Percentiles rank a stretch among this genome's conserved stretches.
phyloP scores from a whole-genome alignment of 2,329 filamentous ascomycete genomes.

The Dactylellina parvicollis region DNA sequence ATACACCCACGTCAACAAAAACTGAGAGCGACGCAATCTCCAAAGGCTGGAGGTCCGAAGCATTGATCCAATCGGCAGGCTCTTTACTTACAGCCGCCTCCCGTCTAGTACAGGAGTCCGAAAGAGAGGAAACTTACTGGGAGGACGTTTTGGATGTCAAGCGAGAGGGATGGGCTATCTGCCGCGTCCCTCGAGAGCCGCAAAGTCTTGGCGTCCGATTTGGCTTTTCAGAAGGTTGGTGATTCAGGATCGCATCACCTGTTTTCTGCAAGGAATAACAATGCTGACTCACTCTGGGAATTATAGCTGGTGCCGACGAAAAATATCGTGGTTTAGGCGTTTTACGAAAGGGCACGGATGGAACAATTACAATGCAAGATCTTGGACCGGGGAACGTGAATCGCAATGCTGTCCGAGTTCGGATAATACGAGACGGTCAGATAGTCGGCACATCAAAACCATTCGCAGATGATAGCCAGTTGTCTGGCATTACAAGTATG shows the following conservation, averaged over 20 bases:
- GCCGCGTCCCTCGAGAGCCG: conserved; percentile 76
- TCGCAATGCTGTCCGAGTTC: conserved; percentile 72
- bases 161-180: conserved; percentile 86
- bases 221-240: conserved; percentile 79
- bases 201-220: conserved; percentile 85
- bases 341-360: conserved; percentile 77
- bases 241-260: neutral
- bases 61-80: conserved; percentile 77
- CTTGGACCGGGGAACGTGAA: conserved; percentile 63
- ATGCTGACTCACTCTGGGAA: neutral
- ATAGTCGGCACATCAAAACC: conserved; percentile 70
- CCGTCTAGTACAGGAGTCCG: conserved; percentile 79
- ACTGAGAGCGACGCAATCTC: conserved; percentile 60
- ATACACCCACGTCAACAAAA: conserved; percentile 68
- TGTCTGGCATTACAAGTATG: conserved; percentile 68
- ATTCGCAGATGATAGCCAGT: conserved; percentile 67
- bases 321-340: conserved; percentile 80
- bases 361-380: conserved; percentile 77
- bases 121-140: conserved; percentile 87
- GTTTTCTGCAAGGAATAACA: conserved; percentile 44
- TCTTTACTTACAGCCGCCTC: conserved; percentile 76
- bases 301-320: conserved; percentile 68
- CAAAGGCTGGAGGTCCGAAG: conserved; percentile 75
- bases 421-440: conserved; percentile 69
- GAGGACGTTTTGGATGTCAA: conserved; percentile 82